Evolutionary conservation across 1,284 basidiomycete species (phyloP).

Genomic region (Moniliophthora roreri): DNA sequence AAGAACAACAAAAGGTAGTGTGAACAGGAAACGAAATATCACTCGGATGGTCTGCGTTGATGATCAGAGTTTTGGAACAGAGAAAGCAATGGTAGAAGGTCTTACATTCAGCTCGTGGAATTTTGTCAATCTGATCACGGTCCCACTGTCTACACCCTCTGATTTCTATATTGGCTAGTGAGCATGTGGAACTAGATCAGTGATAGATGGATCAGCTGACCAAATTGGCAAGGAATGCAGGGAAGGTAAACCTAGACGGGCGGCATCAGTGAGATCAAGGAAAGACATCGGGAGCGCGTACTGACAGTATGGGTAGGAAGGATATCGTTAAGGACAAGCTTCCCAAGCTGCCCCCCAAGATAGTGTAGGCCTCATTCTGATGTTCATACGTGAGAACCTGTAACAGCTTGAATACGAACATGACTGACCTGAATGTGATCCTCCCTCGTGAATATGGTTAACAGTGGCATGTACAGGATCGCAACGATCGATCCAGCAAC

Average conservation of each 20-base stretch:
- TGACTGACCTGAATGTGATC: slow-evolving; percentile 56
- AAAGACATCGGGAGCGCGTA: slow-evolving; percentile 2
- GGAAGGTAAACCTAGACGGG: slow-evolving; percentile 57
- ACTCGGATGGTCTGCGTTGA: slow-evolving; percentile 59
- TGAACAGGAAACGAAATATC: slow-evolving; percentile 68
- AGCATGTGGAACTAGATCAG: slow-evolving; percentile 3
- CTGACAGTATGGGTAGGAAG: slow-evolving; percentile 69
- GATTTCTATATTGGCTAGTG: slow-evolving; percentile 33
- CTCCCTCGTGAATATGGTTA: slow-evolving; percentile 58
- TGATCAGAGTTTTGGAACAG: slow-evolving; percentile 1
- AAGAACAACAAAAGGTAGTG: slow-evolving; percentile 59
- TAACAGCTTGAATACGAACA: neutral
- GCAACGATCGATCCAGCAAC: slow-evolving; percentile 59
- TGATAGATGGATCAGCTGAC: slow-evolving; percentile 37
- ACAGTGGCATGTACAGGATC: slow-evolving; percentile 63
- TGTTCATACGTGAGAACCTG: slow-evolving; percentile 3
- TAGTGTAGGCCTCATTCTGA: slow-evolving; percentile 68
- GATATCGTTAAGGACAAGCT: slow-evolving; percentile 65
- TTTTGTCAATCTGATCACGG: slow-evolving; percentile 68
- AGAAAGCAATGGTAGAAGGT: slow-evolving; percentile 1
- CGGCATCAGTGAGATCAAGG: slow-evolving; percentile 14
- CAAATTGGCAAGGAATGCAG: slow-evolving; percentile 57
- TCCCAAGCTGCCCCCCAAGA: slow-evolving; percentile 67
- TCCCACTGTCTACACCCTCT: slow-evolving; percentile 59
- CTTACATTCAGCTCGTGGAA: slow-evolving; percentile 78